Conservation (phyloP, 2,329 filamentous ascomycete genomes). For the Penicillium sp. region DNA sequence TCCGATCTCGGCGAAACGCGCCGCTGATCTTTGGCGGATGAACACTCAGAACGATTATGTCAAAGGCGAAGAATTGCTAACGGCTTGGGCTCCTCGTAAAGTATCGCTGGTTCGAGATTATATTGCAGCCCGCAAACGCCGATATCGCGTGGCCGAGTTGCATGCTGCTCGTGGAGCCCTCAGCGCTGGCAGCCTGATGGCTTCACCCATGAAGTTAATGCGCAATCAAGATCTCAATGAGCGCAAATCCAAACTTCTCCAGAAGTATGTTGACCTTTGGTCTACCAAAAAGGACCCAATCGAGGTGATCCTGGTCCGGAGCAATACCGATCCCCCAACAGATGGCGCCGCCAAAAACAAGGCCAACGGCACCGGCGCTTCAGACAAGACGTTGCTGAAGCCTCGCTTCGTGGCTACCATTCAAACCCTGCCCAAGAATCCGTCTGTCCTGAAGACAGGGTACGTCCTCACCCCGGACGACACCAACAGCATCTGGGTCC, state of each 20-base stretch:
- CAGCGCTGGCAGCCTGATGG: conserved; percentile 39
- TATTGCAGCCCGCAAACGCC: conserved; percentile 70
- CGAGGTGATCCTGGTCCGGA: conserved; percentile 44
- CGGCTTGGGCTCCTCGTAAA: conserved; percentile 81
- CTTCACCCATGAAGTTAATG: conserved; percentile 37
- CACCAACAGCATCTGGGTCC: conserved; percentile 76
- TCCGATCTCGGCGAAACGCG: conserved; percentile 84
- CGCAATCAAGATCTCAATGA: conserved; percentile 37
- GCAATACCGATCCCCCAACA: conserved; percentile 45
- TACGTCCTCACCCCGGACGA: conserved; percentile 83
- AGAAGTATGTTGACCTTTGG: conserved; percentile 44
- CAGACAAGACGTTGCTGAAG: conserved; percentile 40
- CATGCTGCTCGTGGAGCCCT: conserved; percentile 57
- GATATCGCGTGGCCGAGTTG: conserved; percentile 72
- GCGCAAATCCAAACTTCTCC: conserved; percentile 38
- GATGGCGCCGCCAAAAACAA: conserved; percentile 34
- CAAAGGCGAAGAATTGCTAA: conserved; percentile 86
- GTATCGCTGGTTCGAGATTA: conserved; percentile 90
- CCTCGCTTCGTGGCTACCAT: conserved; percentile 74
- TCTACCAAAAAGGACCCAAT: conserved; percentile 42
- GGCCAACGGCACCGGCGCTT: conserved; percentile 25
- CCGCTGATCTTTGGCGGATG: conserved; percentile 93
- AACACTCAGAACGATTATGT: conserved; percentile 94
- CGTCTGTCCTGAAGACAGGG: conserved; percentile 76
- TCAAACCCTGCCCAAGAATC: conserved; percentile 75